Base-by-base conservation (phyloP, 306 rosid species). In the Cucurbita ficifolia region DNA sequence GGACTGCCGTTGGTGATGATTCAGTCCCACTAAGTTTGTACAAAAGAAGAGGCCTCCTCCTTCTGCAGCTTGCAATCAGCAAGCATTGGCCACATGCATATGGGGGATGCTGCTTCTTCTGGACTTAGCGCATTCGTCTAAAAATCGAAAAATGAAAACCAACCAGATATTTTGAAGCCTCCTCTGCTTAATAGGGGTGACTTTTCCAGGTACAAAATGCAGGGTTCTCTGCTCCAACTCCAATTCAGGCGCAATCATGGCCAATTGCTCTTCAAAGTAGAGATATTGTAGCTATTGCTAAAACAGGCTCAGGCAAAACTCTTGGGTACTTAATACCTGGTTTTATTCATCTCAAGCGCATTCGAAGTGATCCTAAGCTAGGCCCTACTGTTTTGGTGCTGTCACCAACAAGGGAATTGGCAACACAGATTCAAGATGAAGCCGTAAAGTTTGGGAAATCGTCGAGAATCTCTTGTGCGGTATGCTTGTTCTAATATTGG, bases 211-310 rank as follows among this genome's bases (percentile, higher is more conserved):
- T 91, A 85, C 96, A 91, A 70, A 85, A 74, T 81, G 99, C 97
- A 78, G 99, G 99, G 72, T 95, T 91, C 84, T 88, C 97, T 76
- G 80, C 99, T 80, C 99, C 99, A 42, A 95, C 99, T 68, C 96
- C 99, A 74, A 95, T 95, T 82, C 99, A 95, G 86, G 99, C 97
- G 65, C 99, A 95, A 79, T 91, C 99, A n/a, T 95, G 99, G 99
- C 99, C 99, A 3, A 86, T 95, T 87, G 96, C 96, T 80, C 88
- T 95, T 82, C 96, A 89, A 82, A 81, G 92, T 83, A 91, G 88
- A 79, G 99, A 95, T 81, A 88, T 95, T 67, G 99, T 95, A 74
- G 99, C 99, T 78, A 86, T 95, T 88, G 99, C 99, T 56, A 95
- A 95, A 88, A 95, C 99, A 14, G 99, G 99, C 68, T 95, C 99